phyloP scores from a whole-genome alignment of 768 basidiomycete species.

The Rhizopogon sp. region DNA sequence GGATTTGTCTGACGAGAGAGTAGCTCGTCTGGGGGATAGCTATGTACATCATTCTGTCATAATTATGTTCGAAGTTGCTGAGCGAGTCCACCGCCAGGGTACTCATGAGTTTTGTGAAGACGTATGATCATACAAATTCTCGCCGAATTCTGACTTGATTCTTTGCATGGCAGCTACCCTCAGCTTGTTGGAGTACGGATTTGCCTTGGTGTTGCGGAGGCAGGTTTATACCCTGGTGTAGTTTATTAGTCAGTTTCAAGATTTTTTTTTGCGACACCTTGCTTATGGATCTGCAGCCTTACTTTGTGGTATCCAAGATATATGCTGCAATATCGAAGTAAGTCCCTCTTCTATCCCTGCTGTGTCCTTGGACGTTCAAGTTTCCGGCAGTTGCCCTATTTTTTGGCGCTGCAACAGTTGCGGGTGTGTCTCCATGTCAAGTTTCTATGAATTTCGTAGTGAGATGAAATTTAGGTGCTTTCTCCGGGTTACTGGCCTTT shows the following conservation, averaged over 20 bases:
- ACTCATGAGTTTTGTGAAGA: too few relatives aligned
- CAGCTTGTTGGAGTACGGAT: conserved; percentile 55
- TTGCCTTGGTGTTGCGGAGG: conserved; percentile 62
- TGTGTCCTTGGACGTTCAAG: neutral
- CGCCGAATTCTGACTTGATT: too few relatives aligned
- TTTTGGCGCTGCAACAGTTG: conserved; percentile 60
- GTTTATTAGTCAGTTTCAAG: conserved; percentile 56
- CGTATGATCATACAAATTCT: too few relatives aligned
- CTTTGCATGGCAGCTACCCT: conserved; percentile 43
- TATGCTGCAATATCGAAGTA: conserved; percentile 45
- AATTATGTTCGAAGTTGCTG: too few relatives aligned
- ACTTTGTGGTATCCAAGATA: conserved; percentile 40
- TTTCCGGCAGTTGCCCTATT: conserved; percentile 43
- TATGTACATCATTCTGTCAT: too few relatives aligned
- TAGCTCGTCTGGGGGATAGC: too few relatives aligned
- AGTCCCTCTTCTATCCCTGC: neutral
- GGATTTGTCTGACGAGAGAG: too few relatives aligned
- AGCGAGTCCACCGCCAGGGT: too few relatives aligned
- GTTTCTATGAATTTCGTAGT: neutral
- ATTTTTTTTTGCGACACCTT: too few relatives aligned
- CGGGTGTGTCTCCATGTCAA: conserved; percentile 26
- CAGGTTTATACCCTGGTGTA: conserved; percentile 69
- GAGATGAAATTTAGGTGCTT: conserved; percentile 31
- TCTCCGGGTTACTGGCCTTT: conserved; percentile 55
- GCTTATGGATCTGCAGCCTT: neutral